Evolutionary conservation across 73 alveolate genomes (phyloP).

Genomic region (Paramecium primaurelia): DNA sequence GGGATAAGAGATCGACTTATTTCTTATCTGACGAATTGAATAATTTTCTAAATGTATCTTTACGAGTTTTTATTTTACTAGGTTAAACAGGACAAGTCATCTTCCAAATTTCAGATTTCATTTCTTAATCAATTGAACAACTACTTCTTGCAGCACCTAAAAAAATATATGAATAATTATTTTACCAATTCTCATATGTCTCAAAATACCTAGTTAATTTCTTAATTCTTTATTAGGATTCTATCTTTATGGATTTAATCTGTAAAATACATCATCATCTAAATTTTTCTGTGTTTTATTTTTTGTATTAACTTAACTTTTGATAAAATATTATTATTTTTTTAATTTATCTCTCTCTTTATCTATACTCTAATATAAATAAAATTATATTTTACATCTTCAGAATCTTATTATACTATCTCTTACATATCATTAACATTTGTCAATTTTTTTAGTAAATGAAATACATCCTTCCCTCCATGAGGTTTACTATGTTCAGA

Average conservation of each 20-base stretch:
- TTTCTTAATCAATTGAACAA: not conserved
- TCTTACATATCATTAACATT: not conserved
- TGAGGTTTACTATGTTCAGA: not conserved
- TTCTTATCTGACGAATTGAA: not conserved
- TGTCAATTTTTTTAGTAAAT: not conserved
- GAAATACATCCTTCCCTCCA: not conserved
- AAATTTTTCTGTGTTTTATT: not conserved
- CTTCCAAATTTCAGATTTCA: not conserved
- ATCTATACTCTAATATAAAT: not conserved
- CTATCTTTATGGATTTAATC: not conserved
- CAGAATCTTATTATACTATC: not conserved
- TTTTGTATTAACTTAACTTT: not conserved
- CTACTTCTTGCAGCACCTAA: not conserved
- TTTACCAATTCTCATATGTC: not conserved
- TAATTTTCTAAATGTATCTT: not conserved
- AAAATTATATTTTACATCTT: not conserved
- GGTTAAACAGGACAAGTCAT: not conserved
- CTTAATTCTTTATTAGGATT: not conserved
- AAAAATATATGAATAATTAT: not conserved
- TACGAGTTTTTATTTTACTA: not conserved
- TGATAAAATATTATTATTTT: not conserved
- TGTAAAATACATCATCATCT: not conserved
- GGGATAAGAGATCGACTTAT: not conserved
- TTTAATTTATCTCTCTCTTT: not conserved
- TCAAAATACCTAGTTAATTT: not conserved